These are phyloP conservation scores for Pleurotus ostreatus DNA, from an alignment of 768 basidiomycete species.

Conservation along the genomic window DNA sequence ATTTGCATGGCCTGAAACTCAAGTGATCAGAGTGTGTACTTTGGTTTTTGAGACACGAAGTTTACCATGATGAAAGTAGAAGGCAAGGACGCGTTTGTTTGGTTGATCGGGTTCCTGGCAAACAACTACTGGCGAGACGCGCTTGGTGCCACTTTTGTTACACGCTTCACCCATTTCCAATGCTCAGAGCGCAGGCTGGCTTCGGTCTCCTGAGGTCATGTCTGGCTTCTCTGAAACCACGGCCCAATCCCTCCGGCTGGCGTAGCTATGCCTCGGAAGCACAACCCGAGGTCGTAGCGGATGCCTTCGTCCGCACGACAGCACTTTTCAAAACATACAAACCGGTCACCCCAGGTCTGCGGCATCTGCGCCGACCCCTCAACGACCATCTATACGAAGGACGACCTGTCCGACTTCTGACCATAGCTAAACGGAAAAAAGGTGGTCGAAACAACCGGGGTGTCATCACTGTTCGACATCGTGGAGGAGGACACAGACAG, in stretches of 20 bases:
- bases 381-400: constrained; percentile 83
- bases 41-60: not conserved
- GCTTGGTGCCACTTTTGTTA: too few species aligned
- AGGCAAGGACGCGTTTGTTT: constrained; percentile 8
- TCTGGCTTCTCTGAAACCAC: not conserved
- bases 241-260: not conserved
- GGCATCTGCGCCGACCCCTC: constrained; percentile 81
- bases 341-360: constrained; percentile 80
- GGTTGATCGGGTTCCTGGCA: not conserved
- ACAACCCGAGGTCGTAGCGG: constrained; percentile 3
- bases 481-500: constrained; percentile 88
- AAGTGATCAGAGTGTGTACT: not conserved
- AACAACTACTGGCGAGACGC: not conserved
- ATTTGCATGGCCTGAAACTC: constrained; percentile 61
- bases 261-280: constrained; percentile 33
- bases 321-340: constrained; percentile 85
- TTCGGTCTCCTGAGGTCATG: constrained; percentile 1
- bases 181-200: constrained; percentile 2
- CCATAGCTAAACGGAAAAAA: constrained; percentile 72
- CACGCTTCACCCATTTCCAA: not conserved
- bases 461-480: constrained; percentile 80
- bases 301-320: constrained; percentile 47
- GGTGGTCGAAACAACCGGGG: constrained; percentile 87
- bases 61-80: constrained; percentile 10
- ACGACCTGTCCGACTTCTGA: constrained; percentile 79